Percentiles rank a stretch among this genome's conserved stretches.
Evolutionary conservation across 352 stramenopile genomes (phyloP).

Genomic region (Elongisporangium undulatum): DNA sequence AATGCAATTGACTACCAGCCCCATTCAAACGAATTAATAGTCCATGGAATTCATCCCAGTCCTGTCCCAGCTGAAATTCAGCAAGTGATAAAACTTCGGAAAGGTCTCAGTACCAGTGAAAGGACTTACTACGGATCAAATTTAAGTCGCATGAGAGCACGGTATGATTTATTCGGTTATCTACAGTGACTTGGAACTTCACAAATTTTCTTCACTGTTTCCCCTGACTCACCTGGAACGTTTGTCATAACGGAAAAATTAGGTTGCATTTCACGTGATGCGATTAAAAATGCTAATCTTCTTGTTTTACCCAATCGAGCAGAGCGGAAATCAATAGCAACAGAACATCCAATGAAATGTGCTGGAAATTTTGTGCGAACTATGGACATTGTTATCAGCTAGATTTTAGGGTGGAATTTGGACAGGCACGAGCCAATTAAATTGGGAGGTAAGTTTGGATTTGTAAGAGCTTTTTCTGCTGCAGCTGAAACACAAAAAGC

Average conservation of each 20-base stretch:
- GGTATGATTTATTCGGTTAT: constrained; percentile 17
- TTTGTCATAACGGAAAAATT: constrained; percentile 13
- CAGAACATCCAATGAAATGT: constrained; percentile 12
- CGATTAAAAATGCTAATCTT: constrained; percentile 7
- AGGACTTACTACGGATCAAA: constrained; percentile 19
- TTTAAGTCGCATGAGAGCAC: constrained; percentile 5
- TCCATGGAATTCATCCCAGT: too few relatives aligned
- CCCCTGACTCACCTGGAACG: constrained; percentile 13
- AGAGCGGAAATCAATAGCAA: constrained; percentile 8
- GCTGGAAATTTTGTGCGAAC: constrained; percentile 18
- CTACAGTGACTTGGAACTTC: constrained; percentile 17
- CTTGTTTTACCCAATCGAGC: constrained; percentile 10
- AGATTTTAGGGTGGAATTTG: constrained; percentile 13
- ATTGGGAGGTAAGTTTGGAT: constrained; percentile 17
- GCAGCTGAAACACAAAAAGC: constrained; percentile 19
- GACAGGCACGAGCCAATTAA: not conserved
- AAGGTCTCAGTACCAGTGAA: constrained; percentile 11
- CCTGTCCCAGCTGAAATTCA: too few relatives aligned
- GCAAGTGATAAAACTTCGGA: constrained; percentile 10
- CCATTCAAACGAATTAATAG: too few relatives aligned
- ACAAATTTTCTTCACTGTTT: constrained; percentile 21
- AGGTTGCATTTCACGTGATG: not conserved
- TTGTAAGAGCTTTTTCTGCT: constrained; percentile 16
- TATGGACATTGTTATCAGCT: constrained; percentile 11
- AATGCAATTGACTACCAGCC: too few relatives aligned